phyloP scores from a whole-genome alignment of 345 rosid species.

The Linum trigynum region DNA sequence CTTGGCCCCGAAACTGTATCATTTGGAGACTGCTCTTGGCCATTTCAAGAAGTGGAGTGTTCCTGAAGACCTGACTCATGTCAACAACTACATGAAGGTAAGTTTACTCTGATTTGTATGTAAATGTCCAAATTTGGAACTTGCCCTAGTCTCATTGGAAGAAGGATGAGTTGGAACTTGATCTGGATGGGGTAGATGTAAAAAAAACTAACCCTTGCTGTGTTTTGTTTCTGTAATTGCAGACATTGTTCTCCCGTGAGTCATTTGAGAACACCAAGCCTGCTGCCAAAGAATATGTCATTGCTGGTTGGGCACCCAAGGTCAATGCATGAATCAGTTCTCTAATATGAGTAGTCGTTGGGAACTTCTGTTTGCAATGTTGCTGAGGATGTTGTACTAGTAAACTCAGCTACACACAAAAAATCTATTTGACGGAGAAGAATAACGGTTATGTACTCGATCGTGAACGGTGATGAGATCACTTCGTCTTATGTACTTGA shows the following conservation, averaged over 20 bases:
- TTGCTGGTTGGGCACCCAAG: conserved; percentile 83
- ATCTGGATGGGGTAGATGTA: no score
- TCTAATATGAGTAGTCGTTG: conserved; percentile 13
- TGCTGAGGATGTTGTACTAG: conserved; percentile 1
- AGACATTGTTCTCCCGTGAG: conserved; percentile 48
- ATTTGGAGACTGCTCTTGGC: conserved; percentile 68
- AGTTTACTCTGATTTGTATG: no score
- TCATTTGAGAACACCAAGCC: conserved; percentile 62
- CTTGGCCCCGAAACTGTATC: conserved; percentile 90
- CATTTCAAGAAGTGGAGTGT: conserved; percentile 81
- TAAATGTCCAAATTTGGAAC: neutral
- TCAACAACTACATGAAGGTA: conserved; percentile 58
- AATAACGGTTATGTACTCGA: neutral
- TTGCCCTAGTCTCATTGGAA: no score
- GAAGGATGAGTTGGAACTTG: neutral
- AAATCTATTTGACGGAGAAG: neutral
- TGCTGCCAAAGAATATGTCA: conserved; percentile 41
- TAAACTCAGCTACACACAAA: neutral
- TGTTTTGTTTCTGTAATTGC: conserved; percentile 11
- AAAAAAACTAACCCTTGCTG: neutral
- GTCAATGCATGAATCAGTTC: conserved; percentile 47
- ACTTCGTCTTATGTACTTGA: no score
- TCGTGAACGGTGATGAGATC: neutral
- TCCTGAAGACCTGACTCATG: conserved; percentile 51
- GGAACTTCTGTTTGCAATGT: conserved; percentile 3